These are phyloP conservation scores for Fusarium pseudonygamai DNA, from an alignment of 2,329 filamentous ascomycete genomes.

Conservation along the genomic window DNA sequence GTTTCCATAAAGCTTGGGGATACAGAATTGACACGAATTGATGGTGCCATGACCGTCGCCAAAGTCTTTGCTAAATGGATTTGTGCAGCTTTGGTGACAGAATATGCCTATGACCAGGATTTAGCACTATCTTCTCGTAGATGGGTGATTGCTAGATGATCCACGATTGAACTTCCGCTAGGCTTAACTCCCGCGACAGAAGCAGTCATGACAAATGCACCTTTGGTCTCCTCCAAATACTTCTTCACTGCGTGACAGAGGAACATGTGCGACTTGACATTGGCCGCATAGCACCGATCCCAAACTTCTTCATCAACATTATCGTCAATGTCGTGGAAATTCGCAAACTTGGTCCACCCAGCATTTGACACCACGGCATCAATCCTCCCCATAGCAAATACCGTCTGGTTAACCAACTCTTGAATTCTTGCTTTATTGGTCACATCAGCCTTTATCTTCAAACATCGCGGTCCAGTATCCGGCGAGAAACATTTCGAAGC, in stretches of 20 bases:
- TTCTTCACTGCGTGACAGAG: constrained; percentile 1
- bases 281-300: constrained; percentile 10
- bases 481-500: fast-evolving
- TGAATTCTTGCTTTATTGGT: neutral
- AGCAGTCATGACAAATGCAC: constrained; percentile 5
- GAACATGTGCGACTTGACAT: constrained; percentile 13
- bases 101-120: neutral
- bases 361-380: constrained; percentile 11
- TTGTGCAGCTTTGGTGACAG: constrained; percentile 6
- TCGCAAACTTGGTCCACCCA: constrained; percentile 9
- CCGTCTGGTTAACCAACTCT: neutral
- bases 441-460: neutral
- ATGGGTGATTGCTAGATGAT: neutral
- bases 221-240: neutral
- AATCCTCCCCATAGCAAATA: neutral
- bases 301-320: constrained; percentile 16
- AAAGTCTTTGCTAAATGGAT: constrained; percentile 7
- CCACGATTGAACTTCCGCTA: constrained; percentile 8
- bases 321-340: neutral
- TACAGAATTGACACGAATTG: constrained; percentile 7
- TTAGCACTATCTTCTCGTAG: neutral
- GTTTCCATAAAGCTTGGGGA: constrained; percentile 17
- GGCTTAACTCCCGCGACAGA: constrained; percentile 8
- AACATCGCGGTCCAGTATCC: neutral
- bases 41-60: constrained; percentile 8